Evolutionary conservation across 2,329 filamentous ascomycete species (phyloP), one percentile per base, ranked within the genome.

Genomic region (Colletotrichum lentis): DNA sequence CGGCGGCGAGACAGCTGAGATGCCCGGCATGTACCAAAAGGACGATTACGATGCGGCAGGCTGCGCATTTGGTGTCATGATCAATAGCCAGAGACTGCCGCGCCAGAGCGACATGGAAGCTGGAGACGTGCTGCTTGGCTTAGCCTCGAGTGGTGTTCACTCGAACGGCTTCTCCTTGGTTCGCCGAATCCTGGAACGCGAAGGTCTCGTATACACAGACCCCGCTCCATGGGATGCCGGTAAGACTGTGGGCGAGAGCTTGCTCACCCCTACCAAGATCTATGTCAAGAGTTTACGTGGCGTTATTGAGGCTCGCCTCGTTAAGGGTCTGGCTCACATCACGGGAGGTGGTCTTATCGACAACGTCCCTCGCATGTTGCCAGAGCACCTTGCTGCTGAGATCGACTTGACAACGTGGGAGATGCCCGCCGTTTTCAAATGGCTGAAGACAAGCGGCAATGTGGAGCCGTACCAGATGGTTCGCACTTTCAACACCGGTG

Each of bases 81-180:
- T 85, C 43, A 81, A 86, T 41, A 86, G 86, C 5, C 84, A 86
- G 57, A 87, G 95, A 63, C 87, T 99, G 44, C 96, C 96, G 0
- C 87, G 90, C 72, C 91, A 87, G 71, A 84, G 87, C 11, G 84
- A 85, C 72, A 98, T 99, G 95, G 80, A 80, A 8, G 84, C 86
- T 69, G 96, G 95, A 37, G 95, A 99, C 76, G 84, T 97, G 3
- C 86, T 99, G 2, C 84, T 99, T 5, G 96, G 94, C 24, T 85
- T 99, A 12, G 90, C 87, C 12, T 97, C 94, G 27, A 92, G 88
- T 65, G 96, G 96, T 39, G 88, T 95, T 1, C 96, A 99, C 83
- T 97, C 94, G 41, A 99, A 99, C 80, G 96, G 96, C 56, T 99
- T 97, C 84, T 97, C 94, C 0, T 90, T 99, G n/a, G 91, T 98